Evolutionary conservation across 148 eudicot species (phyloP), one percentile per base, ranked within the genome.

Genomic region (Cornus kousa): DNA sequence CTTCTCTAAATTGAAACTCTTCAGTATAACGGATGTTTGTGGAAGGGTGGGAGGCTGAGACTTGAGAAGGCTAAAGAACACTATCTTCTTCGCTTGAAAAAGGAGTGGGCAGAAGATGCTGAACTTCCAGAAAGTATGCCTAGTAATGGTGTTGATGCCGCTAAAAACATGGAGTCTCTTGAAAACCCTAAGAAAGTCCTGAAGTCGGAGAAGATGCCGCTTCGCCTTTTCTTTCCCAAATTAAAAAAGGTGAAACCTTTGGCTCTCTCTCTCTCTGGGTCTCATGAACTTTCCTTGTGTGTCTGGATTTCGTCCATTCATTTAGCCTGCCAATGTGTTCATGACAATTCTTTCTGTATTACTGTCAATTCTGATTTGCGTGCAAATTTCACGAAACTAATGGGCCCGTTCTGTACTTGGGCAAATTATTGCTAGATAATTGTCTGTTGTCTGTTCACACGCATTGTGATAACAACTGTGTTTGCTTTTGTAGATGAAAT

Each of bases 1-100:
- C 12, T 70, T 37, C 11, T 55, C 48, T 65, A 39, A 4, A 31
- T 33, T 80, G 75, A 48, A 31, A 74, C 67, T 77, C 32, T 85
- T 62, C 90, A 96, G 99, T 96, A 96, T 75, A 96, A 92, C 84
- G 99, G 99, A 69, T 96, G 99, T 76, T 81, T 85, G 87, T 96
- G 99, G 99, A 96, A 94, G 81, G 98, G 99, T 79, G 97, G 98
- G 65, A 96, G 83, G 82, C 82, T 96, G 79, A 91, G 85, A 83
- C 94, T 96, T 55, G 99, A 96, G 89, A 94, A 92, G 84, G 98
- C 98, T 55, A 96, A 85, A 81, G 94, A 94, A 76, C 94, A 94
- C 79, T 94, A 89, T 86, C 85, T 87, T 83, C 85, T 85, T 78
- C 89, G 90, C 50, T 69, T 96, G 87, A 82, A 83, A 80, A 84